Conservation (phyloP, 805 yeast genomes). For the Cyberlindnera euphorbiiphila region DNA sequence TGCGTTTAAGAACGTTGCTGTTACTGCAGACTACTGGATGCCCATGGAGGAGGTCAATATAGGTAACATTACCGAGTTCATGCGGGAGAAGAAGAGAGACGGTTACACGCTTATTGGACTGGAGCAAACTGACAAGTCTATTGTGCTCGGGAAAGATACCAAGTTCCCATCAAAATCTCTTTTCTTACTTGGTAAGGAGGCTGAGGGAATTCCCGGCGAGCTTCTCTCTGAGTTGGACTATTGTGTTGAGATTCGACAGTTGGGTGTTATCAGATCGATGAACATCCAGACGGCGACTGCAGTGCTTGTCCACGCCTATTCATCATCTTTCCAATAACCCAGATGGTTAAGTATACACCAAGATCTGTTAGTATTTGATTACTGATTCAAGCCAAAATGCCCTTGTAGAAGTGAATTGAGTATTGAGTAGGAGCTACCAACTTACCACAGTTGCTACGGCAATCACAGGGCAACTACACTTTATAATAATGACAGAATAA, state of each 20-base stretch:
- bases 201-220: constrained; percentile 89
- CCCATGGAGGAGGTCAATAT: constrained; percentile 78
- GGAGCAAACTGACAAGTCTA: constrained; percentile 91
- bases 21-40: constrained; percentile 95
- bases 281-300: constrained; percentile 97
- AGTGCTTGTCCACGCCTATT: constrained; percentile 86
- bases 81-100: constrained; percentile 59
- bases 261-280: constrained; percentile 92
- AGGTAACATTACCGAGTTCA: constrained; percentile 48
- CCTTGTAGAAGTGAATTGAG: too few species aligned
- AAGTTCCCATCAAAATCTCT: constrained; percentile 77
- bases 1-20: constrained; percentile 84
- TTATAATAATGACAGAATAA: too few species aligned
- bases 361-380: too few species aligned
- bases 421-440: too few species aligned
- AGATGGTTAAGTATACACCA: too few species aligned
- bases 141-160: constrained; percentile 57
- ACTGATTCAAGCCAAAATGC: too few species aligned
- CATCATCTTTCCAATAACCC: constrained; percentile 36
- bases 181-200: constrained; percentile 78
- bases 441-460: too few species aligned
- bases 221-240: constrained; percentile 75
- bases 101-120: constrained; percentile 88
- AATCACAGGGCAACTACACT: too few species aligned
- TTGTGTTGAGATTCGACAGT: constrained; percentile 88